Conservation (phyloP, 2,329 filamentous ascomycete species). For the Bipolaris cookei region DNA sequence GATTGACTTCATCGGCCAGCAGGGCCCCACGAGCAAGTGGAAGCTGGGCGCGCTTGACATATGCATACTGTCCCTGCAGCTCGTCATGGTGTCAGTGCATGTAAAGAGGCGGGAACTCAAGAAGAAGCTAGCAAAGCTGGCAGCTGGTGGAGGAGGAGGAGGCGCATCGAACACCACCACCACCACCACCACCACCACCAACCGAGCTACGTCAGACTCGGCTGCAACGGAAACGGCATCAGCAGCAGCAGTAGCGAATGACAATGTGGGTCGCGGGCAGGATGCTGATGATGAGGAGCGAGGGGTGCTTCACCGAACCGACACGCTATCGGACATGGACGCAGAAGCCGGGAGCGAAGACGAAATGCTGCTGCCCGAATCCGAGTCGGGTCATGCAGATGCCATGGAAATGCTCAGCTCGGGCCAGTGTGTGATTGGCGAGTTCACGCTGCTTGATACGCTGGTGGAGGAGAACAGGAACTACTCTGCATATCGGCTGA, state of each 20-base stretch:
- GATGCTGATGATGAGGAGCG: slow-evolving; percentile 67
- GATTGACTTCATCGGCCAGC: slow-evolving; percentile 70
- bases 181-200: slow-evolving; percentile 2
- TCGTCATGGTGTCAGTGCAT: slow-evolving; percentile 63
- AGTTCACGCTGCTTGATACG: slow-evolving; percentile 52
- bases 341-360: slow-evolving; percentile 51
- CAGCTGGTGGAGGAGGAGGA: slow-evolving; percentile 15
- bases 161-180: slow-evolving; percentile 16
- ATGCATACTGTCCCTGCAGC: slow-evolving; percentile 61
- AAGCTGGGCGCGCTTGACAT: slow-evolving; percentile 61
- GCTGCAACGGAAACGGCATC: slow-evolving; percentile 13
- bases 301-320: slow-evolving; percentile 56
- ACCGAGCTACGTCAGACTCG: slow-evolving; percentile 18
- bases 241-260: slow-evolving; percentile 9
- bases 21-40: slow-evolving; percentile 61
- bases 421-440: slow-evolving; percentile 55
- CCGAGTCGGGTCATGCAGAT: slow-evolving; percentile 32
- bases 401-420: slow-evolving; percentile 55
- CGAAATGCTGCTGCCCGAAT: slow-evolving; percentile 38
- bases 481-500: slow-evolving; percentile 44
- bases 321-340: slow-evolving; percentile 47
- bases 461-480: slow-evolving; percentile 52
- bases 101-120: slow-evolving; percentile 59
- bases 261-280: slow-evolving; percentile 49
- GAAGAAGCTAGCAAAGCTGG: slow-evolving; percentile 43